Conservation (phyloP, 805 yeast species). For the Pichia nanzhaoensis region DNA sequence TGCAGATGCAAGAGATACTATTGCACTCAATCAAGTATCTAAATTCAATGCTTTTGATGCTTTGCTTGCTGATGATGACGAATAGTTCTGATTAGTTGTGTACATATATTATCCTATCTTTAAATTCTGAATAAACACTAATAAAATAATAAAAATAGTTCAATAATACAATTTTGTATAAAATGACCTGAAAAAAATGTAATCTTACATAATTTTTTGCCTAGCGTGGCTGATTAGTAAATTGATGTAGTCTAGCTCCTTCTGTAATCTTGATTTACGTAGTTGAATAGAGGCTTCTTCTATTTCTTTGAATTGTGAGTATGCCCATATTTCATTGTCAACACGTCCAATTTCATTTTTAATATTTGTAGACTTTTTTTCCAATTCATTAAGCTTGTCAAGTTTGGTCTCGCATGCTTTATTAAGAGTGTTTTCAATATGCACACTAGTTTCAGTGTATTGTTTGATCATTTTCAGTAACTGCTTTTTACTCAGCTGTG, state of each 20-base stretch:
- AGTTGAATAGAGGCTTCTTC: slow-evolving; percentile 3
- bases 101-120: not conserved
- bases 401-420: not conserved
- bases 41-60: slow-evolving; percentile 81
- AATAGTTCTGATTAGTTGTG: slow-evolving; percentile 12
- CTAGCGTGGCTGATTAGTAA: not conserved
- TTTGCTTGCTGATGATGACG: slow-evolving; percentile 53
- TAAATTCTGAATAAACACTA: not conserved
- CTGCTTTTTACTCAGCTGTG: not conserved
- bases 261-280: slow-evolving; percentile 7
- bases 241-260: slow-evolving; percentile 9
- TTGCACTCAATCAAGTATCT: slow-evolving; percentile 58
- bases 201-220: not conserved
- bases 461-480: not conserved
- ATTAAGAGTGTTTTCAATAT: not conserved
- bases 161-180: not conserved
- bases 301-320: slow-evolving; percentile 1
- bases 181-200: not conserved
- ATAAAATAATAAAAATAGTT: not conserved
- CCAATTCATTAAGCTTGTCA: too few relatives aligned
- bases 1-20: slow-evolving; percentile 58
- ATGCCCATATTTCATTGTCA: slow-evolving; percentile 7
- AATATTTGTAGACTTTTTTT: not conserved
- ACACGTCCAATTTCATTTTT: not conserved
- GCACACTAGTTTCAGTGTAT: slow-evolving; percentile 1